Percentiles rank a stretch among this genome's conserved stretches.
These are phyloP conservation scores for Scutellaria baicalensis DNA, from an alignment of 257 asterid genomes.

Conservation along the genomic window DNA sequence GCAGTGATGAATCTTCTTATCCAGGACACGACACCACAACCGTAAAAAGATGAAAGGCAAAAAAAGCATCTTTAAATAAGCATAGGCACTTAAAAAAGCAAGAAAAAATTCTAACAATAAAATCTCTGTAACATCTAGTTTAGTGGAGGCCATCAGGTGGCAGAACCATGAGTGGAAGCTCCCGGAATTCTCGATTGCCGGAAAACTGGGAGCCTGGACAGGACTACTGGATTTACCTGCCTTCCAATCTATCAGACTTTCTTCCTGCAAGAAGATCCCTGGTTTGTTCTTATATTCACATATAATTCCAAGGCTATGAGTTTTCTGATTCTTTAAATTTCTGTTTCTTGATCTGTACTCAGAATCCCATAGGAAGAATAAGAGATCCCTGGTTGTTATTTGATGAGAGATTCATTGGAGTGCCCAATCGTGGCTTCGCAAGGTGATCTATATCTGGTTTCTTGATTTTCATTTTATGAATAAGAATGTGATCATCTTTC, in stretches of 20 bases:
- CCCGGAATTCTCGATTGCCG: constrained; percentile 1
- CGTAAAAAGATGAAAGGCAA: neutral
- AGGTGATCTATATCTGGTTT: constrained; percentile 24
- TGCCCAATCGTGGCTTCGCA: constrained; percentile 20
- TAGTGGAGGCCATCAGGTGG: neutral
- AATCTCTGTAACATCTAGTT: neutral
- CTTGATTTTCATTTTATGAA: neutral
- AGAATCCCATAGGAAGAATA: constrained; percentile 34
- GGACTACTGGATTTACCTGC: constrained; percentile 32
- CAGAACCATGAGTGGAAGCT: constrained; percentile 28
- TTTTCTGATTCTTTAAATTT: neutral
- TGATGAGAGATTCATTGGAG: constrained; percentile 28
- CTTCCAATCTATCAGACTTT: constrained; percentile 4
- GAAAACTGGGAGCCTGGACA: constrained; percentile 20
- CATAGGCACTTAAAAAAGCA: neutral
- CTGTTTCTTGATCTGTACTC: neutral
- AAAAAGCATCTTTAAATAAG: constrained; percentile 6
- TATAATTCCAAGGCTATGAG: neutral
- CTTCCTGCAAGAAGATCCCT: constrained; percentile 5
- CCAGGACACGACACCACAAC: constrained; percentile 7
- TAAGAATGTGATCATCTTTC: neutral
- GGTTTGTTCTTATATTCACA: constrained; percentile 14
- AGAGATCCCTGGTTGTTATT: constrained; percentile 32
- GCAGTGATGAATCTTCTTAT: constrained; percentile 17
- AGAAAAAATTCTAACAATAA: constrained; percentile 3